Base-by-base conservation (phyloP, 2,329 filamentous ascomycete species). In the Polytolypa hystricis region DNA sequence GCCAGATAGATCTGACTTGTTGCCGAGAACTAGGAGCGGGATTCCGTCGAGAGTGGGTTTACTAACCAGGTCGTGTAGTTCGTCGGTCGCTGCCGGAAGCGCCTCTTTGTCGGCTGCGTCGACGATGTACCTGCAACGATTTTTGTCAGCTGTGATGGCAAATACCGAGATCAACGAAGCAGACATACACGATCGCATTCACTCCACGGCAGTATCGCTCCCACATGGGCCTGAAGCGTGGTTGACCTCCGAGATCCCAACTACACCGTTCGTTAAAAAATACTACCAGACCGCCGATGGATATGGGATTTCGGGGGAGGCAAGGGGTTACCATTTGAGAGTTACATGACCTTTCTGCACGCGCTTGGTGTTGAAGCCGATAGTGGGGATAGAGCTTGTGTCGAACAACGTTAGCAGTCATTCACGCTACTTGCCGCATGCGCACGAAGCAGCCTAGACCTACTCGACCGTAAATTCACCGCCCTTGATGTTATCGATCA, bases 381-480 rank as follows among this genome's bases (percentile, higher is more conserved):
- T 89, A 11, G 91, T 98, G 43, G 91, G 91, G 60, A 96, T 95
- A 48, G 89, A 93, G 70, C 89, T 96, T 68, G 27, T 18, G 32
- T 35, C 31, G 34, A 35, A 37, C 34, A 25, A 17, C 5, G 15
- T 14, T n/a, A 16, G 28, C 30, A 18, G 16, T 33, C 33, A 25
- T 26, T 19, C 21, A 37, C 19, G 27, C 26, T 25, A 16, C 16
- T 12, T 17, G 10, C 23, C 25, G 30, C 26, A 32, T 5, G 21
- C n/a, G 7, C 15, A 8, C 16, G 9, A 15, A 32, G 14, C 7
- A 8, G 15, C 15, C 42, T 44, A 47, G 47, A 74, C 85, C 72
- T 86, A 96, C 87, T 98, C 91, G 64, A 95, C 81, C 46, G 89
- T 94, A 68, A 96, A 98, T 65, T 98, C 91, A 64, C 86, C 87